A percentile compares a stretch with the other conserved stretches of the same genome.
phyloP scores from a whole-genome alignment of 805 yeast genomes.

The Myxozyma geophila region DNA sequence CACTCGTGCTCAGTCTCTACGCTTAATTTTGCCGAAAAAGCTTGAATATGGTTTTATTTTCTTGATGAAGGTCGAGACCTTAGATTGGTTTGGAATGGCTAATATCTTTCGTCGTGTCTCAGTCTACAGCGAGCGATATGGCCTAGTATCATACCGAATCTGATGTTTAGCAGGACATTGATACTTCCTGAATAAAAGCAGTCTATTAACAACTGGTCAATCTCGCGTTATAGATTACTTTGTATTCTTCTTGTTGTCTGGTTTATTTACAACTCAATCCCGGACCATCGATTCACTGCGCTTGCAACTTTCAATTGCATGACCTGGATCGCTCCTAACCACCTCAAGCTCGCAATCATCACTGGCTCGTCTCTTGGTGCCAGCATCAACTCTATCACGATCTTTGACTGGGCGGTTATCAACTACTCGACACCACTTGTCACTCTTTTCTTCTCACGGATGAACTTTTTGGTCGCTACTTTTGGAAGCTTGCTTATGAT shows the following conservation, averaged over 20 bases:
- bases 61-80: slow-evolving; percentile 58
- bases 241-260: slow-evolving; percentile 48
- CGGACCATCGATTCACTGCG: slow-evolving; percentile 64
- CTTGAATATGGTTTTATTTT: slow-evolving; percentile 57
- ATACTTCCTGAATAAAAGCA: slow-evolving; percentile 51
- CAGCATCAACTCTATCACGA: slow-evolving; percentile 66
- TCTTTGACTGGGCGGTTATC: slow-evolving; percentile 64
- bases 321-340: slow-evolving; percentile 65
- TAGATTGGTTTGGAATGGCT: slow-evolving; percentile 71
- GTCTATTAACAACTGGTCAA: slow-evolving; percentile 62
- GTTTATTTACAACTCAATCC: slow-evolving; percentile 61
- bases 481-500: slow-evolving; percentile 58
- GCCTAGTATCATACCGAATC: slow-evolving; percentile 57
- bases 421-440: slow-evolving; percentile 42
- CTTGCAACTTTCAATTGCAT: slow-evolving; percentile 63
- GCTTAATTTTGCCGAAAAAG: slow-evolving; percentile 45
- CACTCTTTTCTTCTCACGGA: slow-evolving; percentile 42
- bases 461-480: slow-evolving; percentile 49
- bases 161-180: slow-evolving; percentile 57
- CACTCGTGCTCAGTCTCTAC: slow-evolving; percentile 39
- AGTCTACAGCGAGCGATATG: slow-evolving; percentile 61
- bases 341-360: slow-evolving; percentile 62
- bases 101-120: slow-evolving; percentile 63
- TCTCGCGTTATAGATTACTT: slow-evolving; percentile 58
- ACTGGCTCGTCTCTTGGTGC: slow-evolving; percentile 69